Evolutionary conservation across 352 stramenopile genomes (phyloP), one percentile per base, ranked within the genome.

Genomic region (Phytophthora brassicae): DNA sequence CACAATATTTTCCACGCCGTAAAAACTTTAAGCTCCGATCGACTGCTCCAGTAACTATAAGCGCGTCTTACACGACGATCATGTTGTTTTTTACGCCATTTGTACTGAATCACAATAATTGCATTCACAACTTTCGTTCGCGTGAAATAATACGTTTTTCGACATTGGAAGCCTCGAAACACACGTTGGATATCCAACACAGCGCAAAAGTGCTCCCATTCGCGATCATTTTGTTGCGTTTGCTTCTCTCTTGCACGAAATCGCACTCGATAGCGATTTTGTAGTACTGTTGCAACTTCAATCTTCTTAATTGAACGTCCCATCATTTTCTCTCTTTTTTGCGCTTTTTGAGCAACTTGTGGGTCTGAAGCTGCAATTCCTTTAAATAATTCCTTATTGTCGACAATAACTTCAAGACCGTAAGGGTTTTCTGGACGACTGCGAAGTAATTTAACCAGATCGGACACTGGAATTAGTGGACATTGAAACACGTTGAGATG

Each of bases 171-270:
- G 1, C 83, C 83, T 46, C 75, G 66, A n/a, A 63, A 65, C 0
- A 86, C 54, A 8, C 81, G 77, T 41, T 92, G 81, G 9, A 90
- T 89, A 23, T 89, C 77, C 17, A 86, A 41, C 0, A 78, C 77
- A 9, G 70, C 72, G 54, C 79, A 88, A 24, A 85, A 81, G 33
- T 72, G 48, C 26, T 66, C 64, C 77, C 75, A 88, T 3, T 81
- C 68, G 6, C 60, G 60, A 3, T 66, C 38, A 23, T 77, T 44
- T 8, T 72, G 35, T 8, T 62, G 11, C 13, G 60, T 35, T 3
- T 57, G 52, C 36, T 76, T 75, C 33, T 60, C 50, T 4, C 72
- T 39, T 5, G 62, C 66, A 3, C 60, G 68, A n/a, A 61, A 60
- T 42, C 69, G 57, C 3, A 69, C 58, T 26, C 69, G 56, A 29